A percentile compares a stretch with the other conserved stretches of the same genome.
These are phyloP conservation scores for Pelargonium fulgidum DNA, from an alignment of 441 rosid genomes.

Conservation along the genomic window DNA sequence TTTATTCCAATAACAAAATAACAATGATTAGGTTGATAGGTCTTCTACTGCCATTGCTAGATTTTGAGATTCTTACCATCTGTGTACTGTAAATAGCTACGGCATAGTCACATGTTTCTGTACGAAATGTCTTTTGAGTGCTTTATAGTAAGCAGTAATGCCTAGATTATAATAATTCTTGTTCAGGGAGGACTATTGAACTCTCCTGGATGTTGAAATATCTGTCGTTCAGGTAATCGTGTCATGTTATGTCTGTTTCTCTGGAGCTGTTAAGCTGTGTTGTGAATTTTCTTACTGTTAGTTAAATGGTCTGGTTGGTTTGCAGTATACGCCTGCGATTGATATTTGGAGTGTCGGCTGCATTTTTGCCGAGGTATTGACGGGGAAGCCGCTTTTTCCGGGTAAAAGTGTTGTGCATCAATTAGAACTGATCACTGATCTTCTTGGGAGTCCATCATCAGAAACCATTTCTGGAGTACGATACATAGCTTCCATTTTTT, in stretches of 20 bases:
- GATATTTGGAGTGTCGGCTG: conserved; percentile 98
- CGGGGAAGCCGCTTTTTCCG: conserved; percentile 82
- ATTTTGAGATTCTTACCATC: background rate
- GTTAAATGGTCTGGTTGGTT: conserved; percentile 13
- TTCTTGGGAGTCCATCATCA: conserved; percentile 80
- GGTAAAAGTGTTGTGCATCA: conserved; percentile 92
- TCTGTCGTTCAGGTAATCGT: conserved; percentile 53
- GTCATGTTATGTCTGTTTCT: background rate
- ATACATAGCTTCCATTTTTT: background rate
- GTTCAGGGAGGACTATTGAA: conserved; percentile 95
- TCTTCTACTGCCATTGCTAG: background rate
- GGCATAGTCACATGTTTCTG: conserved; percentile 17
- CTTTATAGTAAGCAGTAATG: conserved; percentile 54
- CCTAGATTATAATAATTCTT: conserved; percentile 78
- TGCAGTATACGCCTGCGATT: conserved; percentile 94
- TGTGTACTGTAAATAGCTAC: background rate
- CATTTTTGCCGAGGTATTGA: conserved; percentile 88
- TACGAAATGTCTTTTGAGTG: conserved; percentile 37
- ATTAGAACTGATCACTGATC: conserved; percentile 84
- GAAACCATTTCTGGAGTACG: conserved; percentile 70
- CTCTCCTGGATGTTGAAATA: conserved; percentile 90
- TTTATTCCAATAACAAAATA: background rate
- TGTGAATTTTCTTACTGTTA: conserved; percentile 20
- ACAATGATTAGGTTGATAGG: background rate
- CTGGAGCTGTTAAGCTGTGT: background rate